Base-by-base conservation (phyloP, 306 rosid species). In the Medicago arabica region DNA sequence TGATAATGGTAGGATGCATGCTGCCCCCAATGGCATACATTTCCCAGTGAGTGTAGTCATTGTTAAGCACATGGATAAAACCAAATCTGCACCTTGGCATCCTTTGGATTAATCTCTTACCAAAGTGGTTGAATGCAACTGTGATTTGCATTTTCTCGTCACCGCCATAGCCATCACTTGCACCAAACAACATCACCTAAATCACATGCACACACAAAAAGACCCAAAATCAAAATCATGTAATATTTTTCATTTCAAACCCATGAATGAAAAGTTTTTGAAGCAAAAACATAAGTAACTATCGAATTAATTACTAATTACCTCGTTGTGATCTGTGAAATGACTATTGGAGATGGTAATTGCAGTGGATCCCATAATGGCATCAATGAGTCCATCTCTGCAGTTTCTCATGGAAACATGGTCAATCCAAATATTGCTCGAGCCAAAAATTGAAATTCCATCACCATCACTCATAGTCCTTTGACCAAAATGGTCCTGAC, bases 11-110 rank as follows among this genome's bases (percentile, higher is more conserved):
- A 63, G 98, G 97, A 19, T 87, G 75, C 65, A 53, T 71, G 86
- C 89, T 91, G 44, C 97, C 97, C 5, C 98, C 98, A 38, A 93
- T 88, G 89, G 97, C 98, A 53, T 93, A 93, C 98, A 91, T 93
- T 50, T 81, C 76, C 97, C 98, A 94, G 21, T 88, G 94, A 60
- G 89, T 89, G 83, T 91, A 94, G 78, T 90, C 94, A 49, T 94
- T 94, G 87, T 94, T 94, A 39, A 94, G 88, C 1, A 91, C 87
- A 63, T 94, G 97, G 78, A 91, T 2, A 69, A 91, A 94, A 21
- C 97, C 98, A 76, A 57, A 84, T 76, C 97, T 81, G 76, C 87
- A 80, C 82, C 96, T 88, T 14, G 98, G 96, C 96, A 94, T 91
- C 83, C 98, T 86, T 74, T 94, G 98, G 67, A 83, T 47, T 74